Conservation (phyloP, 352 stramenopile genomes). For the Phytophthora uliginosa region DNA sequence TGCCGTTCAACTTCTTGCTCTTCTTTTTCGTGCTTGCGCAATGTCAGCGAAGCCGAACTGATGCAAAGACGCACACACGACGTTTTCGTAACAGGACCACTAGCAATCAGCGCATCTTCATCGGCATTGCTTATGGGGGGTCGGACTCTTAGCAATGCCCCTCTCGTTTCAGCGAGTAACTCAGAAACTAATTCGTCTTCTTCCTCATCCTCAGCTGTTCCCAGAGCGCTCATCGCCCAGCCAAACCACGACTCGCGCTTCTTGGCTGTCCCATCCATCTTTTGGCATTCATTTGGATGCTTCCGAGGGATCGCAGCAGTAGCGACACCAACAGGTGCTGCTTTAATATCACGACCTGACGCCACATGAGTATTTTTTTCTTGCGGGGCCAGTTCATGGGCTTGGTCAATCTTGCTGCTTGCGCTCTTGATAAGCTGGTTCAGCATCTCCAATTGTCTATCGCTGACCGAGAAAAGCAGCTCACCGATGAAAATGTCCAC, state of each 20-base stretch:
- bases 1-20: conserved; percentile 13
- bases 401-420: conserved; percentile 38
- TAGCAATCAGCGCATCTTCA: conserved; percentile 14
- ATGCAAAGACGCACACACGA: conserved; percentile 71
- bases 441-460: conserved; percentile 88
- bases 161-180: conserved; percentile 75
- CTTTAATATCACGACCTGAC: background rate
- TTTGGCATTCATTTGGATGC: conserved; percentile 1
- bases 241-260: conserved; percentile 65
- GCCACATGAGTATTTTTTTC: background rate
- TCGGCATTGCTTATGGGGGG: conserved; percentile 22
- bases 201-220: conserved; percentile 56
- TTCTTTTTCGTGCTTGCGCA: conserved; percentile 64
- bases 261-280: conserved; percentile 10
- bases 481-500: conserved; percentile 80
- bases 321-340: background rate
- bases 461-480: conserved; percentile 82
- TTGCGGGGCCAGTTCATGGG: conserved; percentile 6
- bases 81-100: conserved; percentile 35
- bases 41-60: conserved; percentile 63
- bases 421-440: conserved; percentile 65
- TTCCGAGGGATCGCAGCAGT: background rate
- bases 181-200: conserved; percentile 79
- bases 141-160: conserved; percentile 49
- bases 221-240: conserved; percentile 77